phyloP scores from a whole-genome alignment of 2,329 filamentous ascomycete genomes.

The Karstenula rhodostoma region DNA sequence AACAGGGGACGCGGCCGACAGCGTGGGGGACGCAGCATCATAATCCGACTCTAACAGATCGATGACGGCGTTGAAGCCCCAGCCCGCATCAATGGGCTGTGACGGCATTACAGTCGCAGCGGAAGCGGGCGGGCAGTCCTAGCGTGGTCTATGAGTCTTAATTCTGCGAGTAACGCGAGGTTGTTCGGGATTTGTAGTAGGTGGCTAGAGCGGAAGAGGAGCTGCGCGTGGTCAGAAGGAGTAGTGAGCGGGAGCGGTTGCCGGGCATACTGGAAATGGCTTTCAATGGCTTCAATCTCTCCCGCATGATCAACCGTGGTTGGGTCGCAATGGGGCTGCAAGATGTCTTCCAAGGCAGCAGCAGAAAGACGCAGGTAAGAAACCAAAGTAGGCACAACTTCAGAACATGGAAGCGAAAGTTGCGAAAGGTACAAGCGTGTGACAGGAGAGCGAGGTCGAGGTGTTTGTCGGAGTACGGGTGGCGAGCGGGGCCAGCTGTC shows the following conservation, averaged over 20 bases:
- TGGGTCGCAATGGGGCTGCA: slow-evolving; percentile 7
- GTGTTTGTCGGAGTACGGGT: not conserved
- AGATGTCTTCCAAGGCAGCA: slow-evolving; percentile 11
- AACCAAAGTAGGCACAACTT: not conserved
- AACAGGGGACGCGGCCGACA: slow-evolving; percentile 14
- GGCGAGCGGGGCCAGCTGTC: slow-evolving; percentile 7
- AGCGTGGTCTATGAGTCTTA: not conserved
- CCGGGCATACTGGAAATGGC: slow-evolving; percentile 36
- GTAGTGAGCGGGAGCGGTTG: slow-evolving; percentile 7
- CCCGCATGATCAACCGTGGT: slow-evolving; percentile 40
- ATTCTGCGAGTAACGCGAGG: not conserved
- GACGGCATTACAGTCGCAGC: slow-evolving; percentile 40
- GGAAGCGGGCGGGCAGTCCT: not conserved
- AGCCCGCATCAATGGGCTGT: slow-evolving; percentile 48
- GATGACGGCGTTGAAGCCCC: slow-evolving; percentile 58
- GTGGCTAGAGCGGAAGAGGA: slow-evolving; percentile 14
- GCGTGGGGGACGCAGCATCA: slow-evolving; percentile 30
- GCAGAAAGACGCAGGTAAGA: slow-evolving; percentile 1
- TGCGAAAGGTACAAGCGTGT: not conserved
- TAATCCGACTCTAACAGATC: slow-evolving; percentile 49
- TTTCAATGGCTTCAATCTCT: slow-evolving; percentile 39
- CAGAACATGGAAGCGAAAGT: slow-evolving; percentile 5
- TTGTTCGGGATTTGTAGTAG: not conserved
- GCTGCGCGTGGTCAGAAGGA: slow-evolving; percentile 12
- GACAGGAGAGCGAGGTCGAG: not conserved